Evolutionary conservation across 305 asterid genomes (phyloP).

Genomic region (Solanum hybrid): DNA sequence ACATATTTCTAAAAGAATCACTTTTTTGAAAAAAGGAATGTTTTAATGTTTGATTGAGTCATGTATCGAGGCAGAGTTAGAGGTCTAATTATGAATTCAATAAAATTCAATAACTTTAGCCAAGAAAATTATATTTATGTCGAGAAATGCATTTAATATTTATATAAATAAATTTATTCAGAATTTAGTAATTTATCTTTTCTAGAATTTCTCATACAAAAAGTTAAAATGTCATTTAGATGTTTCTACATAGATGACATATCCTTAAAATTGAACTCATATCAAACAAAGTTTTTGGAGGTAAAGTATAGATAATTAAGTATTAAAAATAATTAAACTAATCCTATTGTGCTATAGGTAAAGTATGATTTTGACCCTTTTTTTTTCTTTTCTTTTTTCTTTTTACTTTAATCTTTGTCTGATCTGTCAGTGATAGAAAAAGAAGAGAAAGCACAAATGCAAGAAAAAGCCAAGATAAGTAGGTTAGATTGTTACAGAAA

Average conservation of each 20-base stretch:
- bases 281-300: not conserved
- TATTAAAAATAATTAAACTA: not conserved
- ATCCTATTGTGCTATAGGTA: not conserved
- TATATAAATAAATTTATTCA: no score
- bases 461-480: not conserved
- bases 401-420: not conserved
- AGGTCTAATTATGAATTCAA: not conserved
- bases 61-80: not conserved
- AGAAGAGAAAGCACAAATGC: slow-evolving; percentile 5
- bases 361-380: slow-evolving; percentile 5
- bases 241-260: not conserved
- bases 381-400: not conserved
- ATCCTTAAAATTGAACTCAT: not conserved
- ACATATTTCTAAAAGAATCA: not conserved
- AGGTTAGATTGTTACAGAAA: not conserved
- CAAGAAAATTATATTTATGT: not conserved
- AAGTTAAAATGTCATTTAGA: not conserved
- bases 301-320: not conserved
- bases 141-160: not conserved
- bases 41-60: not conserved
- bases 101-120: not conserved
- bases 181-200: not conserved
- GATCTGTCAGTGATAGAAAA: not conserved
- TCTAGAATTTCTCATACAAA: not conserved
- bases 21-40: not conserved